phyloP scores from a whole-genome alignment of 2,329 filamentous ascomycete genomes.

The Hymenoscyphus linearis region DNA sequence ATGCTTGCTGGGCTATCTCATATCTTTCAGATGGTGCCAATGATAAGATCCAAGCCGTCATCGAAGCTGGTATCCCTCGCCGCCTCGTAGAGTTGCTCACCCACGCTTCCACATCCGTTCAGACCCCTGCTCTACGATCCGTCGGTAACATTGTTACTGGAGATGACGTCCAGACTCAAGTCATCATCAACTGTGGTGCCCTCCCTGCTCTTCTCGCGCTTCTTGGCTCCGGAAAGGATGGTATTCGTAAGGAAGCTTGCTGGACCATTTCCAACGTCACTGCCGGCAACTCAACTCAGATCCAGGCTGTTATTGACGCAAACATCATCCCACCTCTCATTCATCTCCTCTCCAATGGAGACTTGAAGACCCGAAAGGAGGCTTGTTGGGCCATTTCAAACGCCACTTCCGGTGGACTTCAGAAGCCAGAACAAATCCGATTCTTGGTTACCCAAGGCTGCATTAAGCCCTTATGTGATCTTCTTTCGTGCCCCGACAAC shows the following conservation, averaged over 20 bases:
- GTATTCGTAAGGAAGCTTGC: conserved; percentile 98
- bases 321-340: conserved; percentile 96
- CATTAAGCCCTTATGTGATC: conserved; percentile 95
- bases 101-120: conserved; percentile 96
- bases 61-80: conserved; percentile 95
- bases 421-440: conserved; percentile 98
- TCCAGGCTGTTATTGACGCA: conserved; percentile 92
- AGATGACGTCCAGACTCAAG: conserved; percentile 97
- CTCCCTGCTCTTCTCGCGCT: conserved; percentile 89
- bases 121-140: conserved; percentile 93
- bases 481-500: conserved; percentile 94
- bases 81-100: conserved; percentile 94
- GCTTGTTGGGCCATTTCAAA: conserved; percentile 99
- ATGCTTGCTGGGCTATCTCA: conserved; percentile 99
- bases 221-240: conserved; percentile 94
- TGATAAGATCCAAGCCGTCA: conserved; percentile 98
- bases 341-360: conserved; percentile 90
- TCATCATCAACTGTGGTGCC: conserved; percentile 98
- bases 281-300: conserved; percentile 94
- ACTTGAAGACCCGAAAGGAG: conserved; percentile 98
- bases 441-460: conserved; percentile 91
- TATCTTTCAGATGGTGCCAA: conserved; percentile 97
- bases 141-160: conserved; percentile 99
- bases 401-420: conserved; percentile 91
- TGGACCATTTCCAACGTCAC: conserved; percentile 99